Base-by-base conservation (phyloP, 345 rosid species). In the Acer saccharum region DNA sequence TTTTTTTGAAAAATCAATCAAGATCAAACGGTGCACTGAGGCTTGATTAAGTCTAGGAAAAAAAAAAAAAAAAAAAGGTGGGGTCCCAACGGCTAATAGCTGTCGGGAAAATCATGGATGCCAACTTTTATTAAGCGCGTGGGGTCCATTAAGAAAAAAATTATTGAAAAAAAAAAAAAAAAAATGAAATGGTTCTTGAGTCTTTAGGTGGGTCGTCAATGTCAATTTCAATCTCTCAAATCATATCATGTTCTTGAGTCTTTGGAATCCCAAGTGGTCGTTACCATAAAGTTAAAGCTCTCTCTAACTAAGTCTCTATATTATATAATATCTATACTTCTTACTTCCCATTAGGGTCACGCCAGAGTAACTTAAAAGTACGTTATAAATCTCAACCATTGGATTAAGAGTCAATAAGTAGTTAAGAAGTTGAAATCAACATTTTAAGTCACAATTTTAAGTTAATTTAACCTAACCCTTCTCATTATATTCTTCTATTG, bases 161-260 rank as follows among this genome's bases (percentile, higher is more conserved):
- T n/a, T 2, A 32, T 57, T 50, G 62, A 50, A 50, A 48, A 32
- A 8, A 27, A 12, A 60, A 61, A 63, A 81, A 14, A 32, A 66
- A 39, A 63, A 62, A 72, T 50, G 71, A 78, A 58, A 29, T 12
- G 70, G 68, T 39, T 46, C 66, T 80, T 69, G 54, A 81, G 68
- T 71, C 78, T 75, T 68, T 84, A 74, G 90, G 87, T 85, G 87
- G 82, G 86, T 81, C 83, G 89, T 88, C 91, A 76, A 77, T 82
- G 89, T 88, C 91, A 78, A 79, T 80, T 86, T 76, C 79, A 69
- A 60, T 60, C 64, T 76, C 83, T 72, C 74, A 73, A 75, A 88
- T 85, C 88, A 86, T 50, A 57, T 81, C 82, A 73, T 77, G 32
- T 71, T 70, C 71, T 86, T 20, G 79, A 32, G 72, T 81, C 78